These are phyloP conservation scores for Ramularia endophylla DNA, from an alignment of 2,329 filamentous ascomycete species.

Conservation along the genomic window DNA sequence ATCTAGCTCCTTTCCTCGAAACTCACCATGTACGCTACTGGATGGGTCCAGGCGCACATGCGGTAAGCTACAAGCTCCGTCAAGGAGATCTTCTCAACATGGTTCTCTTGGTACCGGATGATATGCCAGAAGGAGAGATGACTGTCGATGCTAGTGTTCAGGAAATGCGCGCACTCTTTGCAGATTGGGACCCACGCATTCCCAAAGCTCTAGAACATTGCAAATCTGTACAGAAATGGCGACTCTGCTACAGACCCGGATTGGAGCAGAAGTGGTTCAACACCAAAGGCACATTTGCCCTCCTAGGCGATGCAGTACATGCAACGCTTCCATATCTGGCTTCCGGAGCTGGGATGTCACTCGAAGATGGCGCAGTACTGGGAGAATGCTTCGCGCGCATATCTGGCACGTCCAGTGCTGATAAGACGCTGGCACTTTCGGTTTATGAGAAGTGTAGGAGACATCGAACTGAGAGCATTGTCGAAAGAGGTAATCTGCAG, in stretches of 20 bases:
- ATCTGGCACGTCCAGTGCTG: neutral
- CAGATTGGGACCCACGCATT: constrained; percentile 47
- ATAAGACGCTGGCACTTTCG: constrained; percentile 20
- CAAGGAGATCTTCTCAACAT: constrained; percentile 47
- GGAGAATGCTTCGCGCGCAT: constrained; percentile 29
- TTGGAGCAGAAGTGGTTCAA: constrained; percentile 52
- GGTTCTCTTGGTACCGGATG: constrained; percentile 47
- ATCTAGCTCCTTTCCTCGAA: constrained; percentile 41
- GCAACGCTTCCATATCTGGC: constrained; percentile 60
- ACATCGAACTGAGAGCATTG: constrained; percentile 54
- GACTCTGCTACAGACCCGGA: constrained; percentile 51
- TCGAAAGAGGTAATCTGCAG: constrained; percentile 54
- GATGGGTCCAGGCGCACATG: constrained; percentile 48
- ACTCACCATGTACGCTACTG: constrained; percentile 49
- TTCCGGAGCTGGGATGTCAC: constrained; percentile 53
- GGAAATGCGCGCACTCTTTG: constrained; percentile 50
- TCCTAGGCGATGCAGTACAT: constrained; percentile 60
- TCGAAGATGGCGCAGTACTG: constrained; percentile 55
- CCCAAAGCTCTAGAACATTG: constrained; percentile 53
- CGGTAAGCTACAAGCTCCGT: constrained; percentile 48
- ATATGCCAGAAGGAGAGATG: constrained; percentile 41
- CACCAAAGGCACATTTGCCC: constrained; percentile 49
- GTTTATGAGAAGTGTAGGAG: constrained; percentile 55
- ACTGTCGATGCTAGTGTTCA: constrained; percentile 47
- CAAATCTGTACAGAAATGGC: constrained; percentile 56